Evolutionary conservation across 257 asterid species (phyloP).

Genomic region (Ilex aquifolium): DNA sequence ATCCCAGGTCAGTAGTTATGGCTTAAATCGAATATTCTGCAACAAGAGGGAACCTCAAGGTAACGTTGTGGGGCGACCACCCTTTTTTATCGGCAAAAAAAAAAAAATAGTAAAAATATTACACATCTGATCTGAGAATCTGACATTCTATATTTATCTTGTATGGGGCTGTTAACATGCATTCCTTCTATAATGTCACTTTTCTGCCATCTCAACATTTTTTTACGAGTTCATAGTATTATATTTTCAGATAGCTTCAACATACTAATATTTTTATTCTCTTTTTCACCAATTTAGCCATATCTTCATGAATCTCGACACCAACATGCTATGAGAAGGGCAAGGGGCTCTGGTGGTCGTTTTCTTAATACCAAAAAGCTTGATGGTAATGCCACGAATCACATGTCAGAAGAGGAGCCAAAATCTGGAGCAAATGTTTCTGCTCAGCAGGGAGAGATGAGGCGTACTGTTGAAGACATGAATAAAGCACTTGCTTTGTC

Average conservation of each 20-base stretch:
- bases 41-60: no score
- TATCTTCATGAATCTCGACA: conserved; percentile 87
- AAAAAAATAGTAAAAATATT: no score
- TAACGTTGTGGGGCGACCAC: no score
- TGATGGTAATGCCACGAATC: conserved; percentile 20
- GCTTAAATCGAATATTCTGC: no score
- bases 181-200: no score
- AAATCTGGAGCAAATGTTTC: conserved; percentile 34
- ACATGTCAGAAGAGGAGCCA: conserved; percentile 26
- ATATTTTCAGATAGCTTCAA: background rate
- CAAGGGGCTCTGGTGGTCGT: conserved; percentile 81
- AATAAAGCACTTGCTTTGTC: conserved; percentile 22
- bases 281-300: conserved; percentile 40
- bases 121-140: no score
- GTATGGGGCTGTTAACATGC: no score
- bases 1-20: no score
- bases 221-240: no score
- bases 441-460: conserved; percentile 22
- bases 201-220: no score
- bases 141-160: no score
- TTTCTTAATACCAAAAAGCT: conserved; percentile 63
- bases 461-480: conserved; percentile 19
- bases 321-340: conserved; percentile 69
- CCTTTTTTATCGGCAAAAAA: no score
- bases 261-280: conserved; percentile 5